phyloP scores from a whole-genome alignment of 305 asterid genomes.

The Ajuga reptans region DNA sequence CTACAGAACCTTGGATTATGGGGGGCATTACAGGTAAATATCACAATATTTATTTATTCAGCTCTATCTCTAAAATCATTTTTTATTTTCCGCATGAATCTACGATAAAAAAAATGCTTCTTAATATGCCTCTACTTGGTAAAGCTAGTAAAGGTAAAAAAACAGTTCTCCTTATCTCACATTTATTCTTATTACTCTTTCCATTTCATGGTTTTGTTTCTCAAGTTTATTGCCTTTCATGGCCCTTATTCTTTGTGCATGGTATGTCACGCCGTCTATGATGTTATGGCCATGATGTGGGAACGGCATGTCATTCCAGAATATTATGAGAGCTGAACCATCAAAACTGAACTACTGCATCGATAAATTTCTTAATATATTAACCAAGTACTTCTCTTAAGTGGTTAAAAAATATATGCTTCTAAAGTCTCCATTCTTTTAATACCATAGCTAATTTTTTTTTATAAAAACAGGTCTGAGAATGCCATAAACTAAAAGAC shows the following conservation, averaged over 20 bases:
- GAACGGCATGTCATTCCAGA: not conserved
- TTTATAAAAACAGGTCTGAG: too few species aligned
- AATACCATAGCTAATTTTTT: too few species aligned
- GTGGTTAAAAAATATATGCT: too few species aligned
- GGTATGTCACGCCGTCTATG: not conserved
- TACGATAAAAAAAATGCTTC: not conserved
- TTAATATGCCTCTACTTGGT: slow-evolving; percentile 4
- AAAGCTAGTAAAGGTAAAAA: too few species aligned
- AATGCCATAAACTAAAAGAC: too few species aligned
- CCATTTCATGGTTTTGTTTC: slow-evolving; percentile 1
- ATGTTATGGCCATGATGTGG: not conserved
- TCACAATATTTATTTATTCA: slow-evolving; percentile 8
- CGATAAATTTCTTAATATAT: not conserved
- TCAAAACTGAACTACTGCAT: not conserved
- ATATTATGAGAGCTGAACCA: not conserved
- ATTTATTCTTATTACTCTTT: not conserved
- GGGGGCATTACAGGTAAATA: slow-evolving; percentile 84
- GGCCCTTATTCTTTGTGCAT: too few species aligned
- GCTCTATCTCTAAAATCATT: not conserved
- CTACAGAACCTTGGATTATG: slow-evolving; percentile 78
- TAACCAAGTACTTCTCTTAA: not conserved
- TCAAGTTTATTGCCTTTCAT: not conserved
- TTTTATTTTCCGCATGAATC: not conserved
- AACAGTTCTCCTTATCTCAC: not conserved
- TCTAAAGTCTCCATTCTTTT: too few species aligned